Conservation (phyloP, 345 rosid species). For the Mangifera indica region DNA sequence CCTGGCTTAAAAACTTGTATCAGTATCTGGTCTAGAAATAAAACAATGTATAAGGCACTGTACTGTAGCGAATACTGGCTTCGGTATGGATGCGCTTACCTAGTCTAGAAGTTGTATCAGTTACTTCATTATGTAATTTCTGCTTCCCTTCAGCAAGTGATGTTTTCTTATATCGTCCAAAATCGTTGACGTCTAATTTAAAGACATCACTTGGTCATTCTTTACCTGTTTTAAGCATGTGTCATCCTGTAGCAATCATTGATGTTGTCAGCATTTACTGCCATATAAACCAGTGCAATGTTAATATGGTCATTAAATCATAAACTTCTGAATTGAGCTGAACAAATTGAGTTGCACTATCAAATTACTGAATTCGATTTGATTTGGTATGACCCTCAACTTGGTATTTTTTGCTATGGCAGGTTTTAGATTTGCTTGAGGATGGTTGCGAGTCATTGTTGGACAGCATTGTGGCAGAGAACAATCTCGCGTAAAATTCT, state of each 20-base stretch:
- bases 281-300: background rate
- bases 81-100: background rate
- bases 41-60: background rate
- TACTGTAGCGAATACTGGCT: background rate
- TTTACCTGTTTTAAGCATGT: background rate
- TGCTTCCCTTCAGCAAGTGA: background rate
- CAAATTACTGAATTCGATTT: background rate
- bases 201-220: background rate
- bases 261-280: background rate
- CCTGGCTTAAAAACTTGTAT: background rate
- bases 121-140: background rate
- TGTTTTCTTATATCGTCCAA: background rate
- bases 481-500: constrained; percentile 18
- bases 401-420: constrained; percentile 10
- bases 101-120: too few relatives aligned
- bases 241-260: background rate
- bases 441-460: constrained; percentile 90
- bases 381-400: background rate
- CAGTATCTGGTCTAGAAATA: background rate
- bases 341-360: background rate
- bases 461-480: constrained; percentile 60
- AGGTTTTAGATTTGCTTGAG: constrained; percentile 88
- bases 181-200: background rate
- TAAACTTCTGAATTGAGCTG: background rate
- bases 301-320: background rate